Evolutionary conservation across 331 rosid species (phyloP).

Genomic region (Pyrus hybrid): DNA sequence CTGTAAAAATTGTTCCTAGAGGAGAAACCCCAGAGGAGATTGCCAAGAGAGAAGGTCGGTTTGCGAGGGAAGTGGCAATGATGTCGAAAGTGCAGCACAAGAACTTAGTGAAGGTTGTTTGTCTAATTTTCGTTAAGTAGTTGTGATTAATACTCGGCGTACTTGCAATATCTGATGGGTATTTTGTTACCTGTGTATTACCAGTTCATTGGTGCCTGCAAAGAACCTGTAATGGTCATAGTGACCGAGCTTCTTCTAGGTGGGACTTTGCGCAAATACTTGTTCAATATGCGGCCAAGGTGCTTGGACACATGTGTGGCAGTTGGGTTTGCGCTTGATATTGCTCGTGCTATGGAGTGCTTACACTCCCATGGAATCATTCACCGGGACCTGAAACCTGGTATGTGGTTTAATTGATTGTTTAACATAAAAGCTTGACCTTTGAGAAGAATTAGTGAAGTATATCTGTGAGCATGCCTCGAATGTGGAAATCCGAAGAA

Average conservation of each 20-base stretch:
- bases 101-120: slow-evolving; percentile 87
- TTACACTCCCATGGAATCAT: slow-evolving; percentile 91
- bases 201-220: no score
- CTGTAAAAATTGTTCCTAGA: slow-evolving; percentile 70
- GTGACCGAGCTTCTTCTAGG: no score
- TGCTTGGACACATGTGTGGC: slow-evolving; percentile 71
- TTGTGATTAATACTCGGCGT: neutral
- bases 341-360: slow-evolving; percentile 92
- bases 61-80: slow-evolving; percentile 86
- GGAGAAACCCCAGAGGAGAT: slow-evolving; percentile 82
- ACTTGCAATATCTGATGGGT: slow-evolving; percentile 7
- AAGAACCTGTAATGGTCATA: no score
- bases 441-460: no score
- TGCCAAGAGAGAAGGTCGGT: slow-evolving; percentile 74
- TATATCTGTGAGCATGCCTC: no score
- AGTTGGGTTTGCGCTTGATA: slow-evolving; percentile 86
- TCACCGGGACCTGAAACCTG: slow-evolving; percentile 95
- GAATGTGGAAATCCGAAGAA: no score
- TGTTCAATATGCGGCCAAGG: slow-evolving; percentile 71
- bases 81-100: slow-evolving; percentile 83
- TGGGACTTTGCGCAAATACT: slow-evolving; percentile 69
- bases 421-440: slow-evolving; percentile 5
- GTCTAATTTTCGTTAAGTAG: slow-evolving; percentile 3
- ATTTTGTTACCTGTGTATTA: slow-evolving; percentile 12
- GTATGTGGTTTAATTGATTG: slow-evolving; percentile 26